Evolutionary conservation across 108 stramenopile genomes (phyloP).

Genomic region (Skeletonema potamos): DNA sequence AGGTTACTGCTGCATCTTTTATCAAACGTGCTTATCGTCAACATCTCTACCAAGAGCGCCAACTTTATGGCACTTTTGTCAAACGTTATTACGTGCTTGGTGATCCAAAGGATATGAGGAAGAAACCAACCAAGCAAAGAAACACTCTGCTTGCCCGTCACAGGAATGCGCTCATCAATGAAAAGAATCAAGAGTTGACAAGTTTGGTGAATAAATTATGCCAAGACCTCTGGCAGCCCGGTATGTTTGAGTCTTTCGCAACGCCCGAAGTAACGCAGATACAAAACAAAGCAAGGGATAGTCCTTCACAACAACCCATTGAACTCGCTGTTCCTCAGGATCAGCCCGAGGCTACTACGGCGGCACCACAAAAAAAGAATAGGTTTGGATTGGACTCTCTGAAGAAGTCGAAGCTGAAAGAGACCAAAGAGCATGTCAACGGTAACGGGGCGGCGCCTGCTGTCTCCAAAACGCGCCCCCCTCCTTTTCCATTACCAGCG

Average conservation of each 20-base stretch:
- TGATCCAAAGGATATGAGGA: constrained; percentile 39
- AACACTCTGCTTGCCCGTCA: constrained; percentile 42
- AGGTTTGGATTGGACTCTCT: not conserved
- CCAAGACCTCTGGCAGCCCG: constrained; percentile 35
- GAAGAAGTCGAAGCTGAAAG: not conserved
- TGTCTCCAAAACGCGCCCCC: not conserved
- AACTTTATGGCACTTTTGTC: constrained; percentile 43
- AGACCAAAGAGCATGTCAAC: not conserved
- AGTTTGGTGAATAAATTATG: constrained; percentile 38
- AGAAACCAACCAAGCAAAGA: constrained; percentile 4
- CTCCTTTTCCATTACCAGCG: constrained; percentile 1
- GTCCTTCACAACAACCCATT: constrained; percentile 1
- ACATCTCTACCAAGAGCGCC: constrained; percentile 36
- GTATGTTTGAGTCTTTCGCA: constrained; percentile 40
- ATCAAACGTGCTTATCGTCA: constrained; percentile 43
- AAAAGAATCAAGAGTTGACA: constrained; percentile 34
- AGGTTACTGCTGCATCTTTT: constrained; percentile 16
- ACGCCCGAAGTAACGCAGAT: constrained; percentile 1
- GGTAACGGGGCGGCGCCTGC: not conserved
- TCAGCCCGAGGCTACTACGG: not conserved
- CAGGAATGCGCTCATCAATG: constrained; percentile 48
- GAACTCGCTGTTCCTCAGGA: not conserved
- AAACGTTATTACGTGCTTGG: constrained; percentile 51
- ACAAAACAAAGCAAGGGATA: not conserved
- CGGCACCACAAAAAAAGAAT: not conserved